Percentiles rank a stretch among this genome's conserved stretches.
These are phyloP conservation scores for Cetradonia linearis DNA, from an alignment of 495 filamentous ascomycete species.

Conservation along the genomic window DNA sequence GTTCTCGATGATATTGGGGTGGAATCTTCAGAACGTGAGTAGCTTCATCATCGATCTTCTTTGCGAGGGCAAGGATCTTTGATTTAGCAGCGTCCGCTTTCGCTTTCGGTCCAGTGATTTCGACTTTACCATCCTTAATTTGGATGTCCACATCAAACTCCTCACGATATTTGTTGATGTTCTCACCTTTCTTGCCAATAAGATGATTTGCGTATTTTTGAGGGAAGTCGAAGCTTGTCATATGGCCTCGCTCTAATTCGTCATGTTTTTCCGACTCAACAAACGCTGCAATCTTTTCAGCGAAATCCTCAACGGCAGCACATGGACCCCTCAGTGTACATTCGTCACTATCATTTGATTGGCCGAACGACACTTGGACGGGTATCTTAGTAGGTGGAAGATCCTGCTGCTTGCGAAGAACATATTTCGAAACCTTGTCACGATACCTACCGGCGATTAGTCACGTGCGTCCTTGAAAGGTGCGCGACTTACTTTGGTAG, in stretches of 20 bases:
- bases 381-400: slow-evolving; percentile 58
- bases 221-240: slow-evolving; percentile 78
- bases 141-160: slow-evolving; percentile 97
- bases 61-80: slow-evolving; percentile 63
- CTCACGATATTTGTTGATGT: slow-evolving; percentile 89
- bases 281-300: slow-evolving; percentile 60
- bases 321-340: slow-evolving; percentile 69
- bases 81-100: slow-evolving; percentile 75
- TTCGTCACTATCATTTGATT: slow-evolving; percentile 35
- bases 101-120: slow-evolving; percentile 60
- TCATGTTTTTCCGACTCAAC: slow-evolving; percentile 75
- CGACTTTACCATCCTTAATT: slow-evolving; percentile 61
- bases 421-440: slow-evolving; percentile 67
- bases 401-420: slow-evolving; percentile 62
- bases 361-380: slow-evolving; percentile 52
- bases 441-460: slow-evolving; percentile 39
- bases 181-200: slow-evolving; percentile 84
- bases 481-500: slow-evolving; percentile 52
- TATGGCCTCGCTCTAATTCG: slow-evolving; percentile 79
- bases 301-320: slow-evolving; percentile 57
- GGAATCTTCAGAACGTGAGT: slow-evolving; percentile 80
- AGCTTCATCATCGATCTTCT: slow-evolving; percentile 76
- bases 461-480: slow-evolving; percentile 24
- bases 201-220: slow-evolving; percentile 88
- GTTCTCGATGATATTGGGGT: slow-evolving; percentile 71